These are phyloP conservation scores for Ephemerocybe angulata DNA, from an alignment of 768 basidiomycete genomes.

Conservation along the genomic window DNA sequence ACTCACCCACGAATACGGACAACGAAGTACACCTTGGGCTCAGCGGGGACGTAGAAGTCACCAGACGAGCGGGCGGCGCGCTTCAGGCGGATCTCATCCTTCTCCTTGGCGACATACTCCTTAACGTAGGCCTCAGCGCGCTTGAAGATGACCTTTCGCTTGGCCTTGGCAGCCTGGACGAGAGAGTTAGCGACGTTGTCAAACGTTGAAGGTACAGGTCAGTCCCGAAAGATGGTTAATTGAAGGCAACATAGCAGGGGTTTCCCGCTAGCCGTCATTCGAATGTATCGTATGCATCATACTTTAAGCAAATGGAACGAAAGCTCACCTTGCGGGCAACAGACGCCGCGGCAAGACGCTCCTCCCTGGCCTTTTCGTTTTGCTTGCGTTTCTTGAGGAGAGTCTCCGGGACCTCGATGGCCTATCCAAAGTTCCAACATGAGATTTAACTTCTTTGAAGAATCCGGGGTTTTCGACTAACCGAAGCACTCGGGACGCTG, in stretches of 20 bases:
- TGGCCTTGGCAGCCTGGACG: constrained; percentile 75
- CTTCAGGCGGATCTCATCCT: constrained; percentile 94
- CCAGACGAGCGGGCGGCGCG: constrained; percentile 87
- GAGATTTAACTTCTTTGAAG: constrained; percentile 12
- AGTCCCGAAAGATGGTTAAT: constrained; percentile 97
- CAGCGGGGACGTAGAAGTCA: constrained; percentile 96
- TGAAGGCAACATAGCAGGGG: constrained; percentile 64
- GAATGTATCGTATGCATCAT: constrained; percentile 85
- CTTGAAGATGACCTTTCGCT: constrained; percentile 98
- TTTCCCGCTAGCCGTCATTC: constrained; percentile 72
- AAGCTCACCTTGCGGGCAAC: constrained; percentile 84
- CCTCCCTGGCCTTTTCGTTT: constrained; percentile 94
- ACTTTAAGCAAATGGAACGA: constrained; percentile 20
- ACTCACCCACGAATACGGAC: constrained; percentile 92
- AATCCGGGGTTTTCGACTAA: constrained; percentile 29
- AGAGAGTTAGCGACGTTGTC: background rate
- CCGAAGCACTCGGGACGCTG: constrained; percentile 58
- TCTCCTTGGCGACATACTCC: constrained; percentile 90
- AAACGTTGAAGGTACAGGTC: constrained; percentile 28
- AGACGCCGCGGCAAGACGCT: constrained; percentile 77
- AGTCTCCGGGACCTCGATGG: constrained; percentile 97
- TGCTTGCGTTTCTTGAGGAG: constrained; percentile 99
- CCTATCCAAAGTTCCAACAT: constrained; percentile 41
- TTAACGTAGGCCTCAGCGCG: constrained; percentile 97
- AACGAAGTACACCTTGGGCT: constrained; percentile 97